Percentiles rank a stretch among this genome's conserved stretches.
These are phyloP conservation scores for Podaxis mareebaensis DNA, from an alignment of 768 basidiomycete species.

Conservation along the genomic window DNA sequence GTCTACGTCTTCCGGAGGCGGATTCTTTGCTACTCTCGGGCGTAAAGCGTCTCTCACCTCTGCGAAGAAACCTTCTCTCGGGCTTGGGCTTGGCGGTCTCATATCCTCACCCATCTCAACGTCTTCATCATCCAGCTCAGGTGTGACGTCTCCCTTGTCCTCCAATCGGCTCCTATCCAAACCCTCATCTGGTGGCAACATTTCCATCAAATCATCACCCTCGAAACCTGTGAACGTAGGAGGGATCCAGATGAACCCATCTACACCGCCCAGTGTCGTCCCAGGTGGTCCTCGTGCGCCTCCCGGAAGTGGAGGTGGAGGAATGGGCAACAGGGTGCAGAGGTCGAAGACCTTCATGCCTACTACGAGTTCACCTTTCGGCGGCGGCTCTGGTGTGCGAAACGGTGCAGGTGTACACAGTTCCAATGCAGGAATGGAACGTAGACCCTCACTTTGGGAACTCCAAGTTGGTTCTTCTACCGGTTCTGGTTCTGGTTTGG, in stretches of 20 bases:
- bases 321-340: slow-evolving; percentile 41
- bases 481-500: not conserved
- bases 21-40: slow-evolving; percentile 75
- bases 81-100: slow-evolving; percentile 9
- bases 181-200: slow-evolving; percentile 7
- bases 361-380: slow-evolving; percentile 29
- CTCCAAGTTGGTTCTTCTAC: slow-evolving; percentile 13
- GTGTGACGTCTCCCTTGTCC: slow-evolving; percentile 6
- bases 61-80: slow-evolving; percentile 17
- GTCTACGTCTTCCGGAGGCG: slow-evolving; percentile 28
- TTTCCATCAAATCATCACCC: slow-evolving; percentile 3
- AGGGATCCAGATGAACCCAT: slow-evolving; percentile 6
- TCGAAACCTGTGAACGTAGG: slow-evolving; percentile 1
- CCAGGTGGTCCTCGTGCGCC: slow-evolving; percentile 66
- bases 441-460: slow-evolving; percentile 41
- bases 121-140: slow-evolving; percentile 18
- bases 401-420: slow-evolving; percentile 16
- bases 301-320: slow-evolving; percentile 47
- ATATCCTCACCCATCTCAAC: slow-evolving; percentile 23
- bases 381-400: slow-evolving; percentile 22
- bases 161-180: slow-evolving; percentile 10
- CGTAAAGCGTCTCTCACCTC: slow-evolving; percentile 59
- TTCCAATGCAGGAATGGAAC: slow-evolving; percentile 27
- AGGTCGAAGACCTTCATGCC: slow-evolving; percentile 69
- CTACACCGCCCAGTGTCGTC: slow-evolving; percentile 3